These are phyloP conservation scores for Penicillium cataractarum DNA, from an alignment of 495 filamentous ascomycete genomes.

Conservation along the genomic window DNA sequence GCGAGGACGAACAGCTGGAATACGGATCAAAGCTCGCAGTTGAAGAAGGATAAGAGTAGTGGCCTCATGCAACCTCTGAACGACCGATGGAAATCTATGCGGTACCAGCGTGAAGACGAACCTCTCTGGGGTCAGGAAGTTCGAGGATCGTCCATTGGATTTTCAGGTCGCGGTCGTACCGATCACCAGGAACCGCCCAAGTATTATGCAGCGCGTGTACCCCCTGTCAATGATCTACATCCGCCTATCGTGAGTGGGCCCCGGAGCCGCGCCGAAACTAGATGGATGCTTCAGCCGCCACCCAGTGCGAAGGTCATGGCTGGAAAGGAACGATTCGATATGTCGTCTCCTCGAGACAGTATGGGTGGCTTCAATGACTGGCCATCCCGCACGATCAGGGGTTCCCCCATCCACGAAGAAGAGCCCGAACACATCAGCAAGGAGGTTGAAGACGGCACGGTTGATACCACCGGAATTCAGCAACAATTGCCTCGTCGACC, in stretches of 20 bases:
- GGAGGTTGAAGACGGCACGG: slow-evolving; percentile 10
- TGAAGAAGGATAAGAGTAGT: slow-evolving; percentile 37
- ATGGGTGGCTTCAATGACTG: slow-evolving; percentile 19
- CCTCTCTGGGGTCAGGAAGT: slow-evolving; percentile 69
- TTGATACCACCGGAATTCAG: slow-evolving; percentile 15
- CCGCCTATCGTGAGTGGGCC: slow-evolving; percentile 84
- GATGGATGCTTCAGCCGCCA: slow-evolving; percentile 91
- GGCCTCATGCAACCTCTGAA: slow-evolving; percentile 43
- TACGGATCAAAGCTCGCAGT: slow-evolving; percentile 33
- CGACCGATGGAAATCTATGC: slow-evolving; percentile 71
- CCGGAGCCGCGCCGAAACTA: slow-evolving; percentile 64
- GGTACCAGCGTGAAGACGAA: slow-evolving; percentile 85
- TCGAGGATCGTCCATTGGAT: slow-evolving; percentile 54
- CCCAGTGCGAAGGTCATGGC: slow-evolving; percentile 85
- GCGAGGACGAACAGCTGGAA: slow-evolving; percentile 55
- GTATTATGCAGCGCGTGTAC: slow-evolving; percentile 71
- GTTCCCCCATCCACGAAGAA: slow-evolving; percentile 5
- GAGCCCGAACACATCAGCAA: slow-evolving; percentile 11
- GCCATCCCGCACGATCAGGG: slow-evolving; percentile 17
- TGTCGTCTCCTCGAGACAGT: slow-evolving; percentile 27
- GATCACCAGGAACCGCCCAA: slow-evolving; percentile 47
- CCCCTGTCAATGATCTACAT: slow-evolving; percentile 83
- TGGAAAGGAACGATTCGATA: slow-evolving; percentile 66
- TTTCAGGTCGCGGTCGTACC: slow-evolving; percentile 53
- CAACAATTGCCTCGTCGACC: slow-evolving; percentile 26